phyloP scores from a whole-genome alignment of 306 rosid genomes.

The Lathyrus sativus region DNA sequence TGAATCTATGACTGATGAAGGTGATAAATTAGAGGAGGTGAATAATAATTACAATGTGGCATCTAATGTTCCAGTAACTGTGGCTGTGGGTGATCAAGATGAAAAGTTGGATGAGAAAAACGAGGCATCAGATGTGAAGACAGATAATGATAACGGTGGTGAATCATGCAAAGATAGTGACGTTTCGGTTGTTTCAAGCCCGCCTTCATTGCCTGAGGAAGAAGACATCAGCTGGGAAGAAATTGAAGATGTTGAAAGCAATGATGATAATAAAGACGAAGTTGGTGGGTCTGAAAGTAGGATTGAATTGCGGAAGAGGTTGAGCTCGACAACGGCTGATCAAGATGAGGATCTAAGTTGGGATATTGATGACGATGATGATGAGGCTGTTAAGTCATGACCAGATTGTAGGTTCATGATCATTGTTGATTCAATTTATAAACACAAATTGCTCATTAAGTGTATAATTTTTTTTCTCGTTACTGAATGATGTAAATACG shows the following conservation, averaged over 20 bases:
- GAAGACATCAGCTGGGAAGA: conserved; percentile 92
- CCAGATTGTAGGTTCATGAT: conserved; percentile 22
- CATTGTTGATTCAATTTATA: conserved; percentile 28
- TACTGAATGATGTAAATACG: conserved; percentile 41
- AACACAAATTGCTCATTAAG: conserved; percentile 33
- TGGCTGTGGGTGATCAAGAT: conserved; percentile 30
- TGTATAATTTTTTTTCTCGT: conserved; percentile 44
- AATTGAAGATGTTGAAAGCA: conserved; percentile 74
- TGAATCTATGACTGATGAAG: conserved; percentile 40
- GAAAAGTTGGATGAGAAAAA: conserved; percentile 44
- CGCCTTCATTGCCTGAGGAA: conserved; percentile 69
- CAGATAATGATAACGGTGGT: conserved; percentile 46
- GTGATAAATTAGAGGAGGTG: conserved; percentile 31
- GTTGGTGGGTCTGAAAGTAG: conserved; percentile 41
- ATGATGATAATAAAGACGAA: conserved; percentile 59
- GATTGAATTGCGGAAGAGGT: conserved; percentile 61
- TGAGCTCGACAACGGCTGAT: conserved; percentile 48
- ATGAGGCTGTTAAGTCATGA: conserved; percentile 57
- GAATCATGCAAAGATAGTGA: conserved; percentile 84
- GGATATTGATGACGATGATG: conserved; percentile 79
- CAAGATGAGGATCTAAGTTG: conserved; percentile 89
- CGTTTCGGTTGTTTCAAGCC: conserved; percentile 82
- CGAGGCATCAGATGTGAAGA: conserved; percentile 50
- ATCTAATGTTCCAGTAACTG: conserved; percentile 39
- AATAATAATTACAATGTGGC: conserved; percentile 33